These are phyloP conservation scores for Termitomyces sp. DNA, from an alignment of 768 basidiomycete species.

Conservation along the genomic window DNA sequence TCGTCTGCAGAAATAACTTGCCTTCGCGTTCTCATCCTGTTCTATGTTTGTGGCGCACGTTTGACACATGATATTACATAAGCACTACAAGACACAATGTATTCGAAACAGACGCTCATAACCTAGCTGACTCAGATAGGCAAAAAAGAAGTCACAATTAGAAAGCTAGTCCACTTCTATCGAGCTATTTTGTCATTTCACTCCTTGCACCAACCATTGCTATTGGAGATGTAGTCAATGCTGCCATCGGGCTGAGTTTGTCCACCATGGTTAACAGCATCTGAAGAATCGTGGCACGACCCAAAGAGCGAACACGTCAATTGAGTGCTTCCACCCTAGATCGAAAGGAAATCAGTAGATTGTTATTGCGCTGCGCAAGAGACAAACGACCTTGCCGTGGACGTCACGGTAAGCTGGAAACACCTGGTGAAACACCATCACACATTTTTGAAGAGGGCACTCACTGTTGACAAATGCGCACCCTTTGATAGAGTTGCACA, in stretches of 20 bases:
- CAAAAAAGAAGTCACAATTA: too few species aligned
- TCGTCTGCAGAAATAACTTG: background rate
- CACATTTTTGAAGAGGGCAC: conserved; percentile 9
- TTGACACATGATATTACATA: background rate
- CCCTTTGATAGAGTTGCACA: conserved; percentile 35
- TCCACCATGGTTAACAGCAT: conserved; percentile 37
- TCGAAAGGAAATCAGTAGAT: background rate
- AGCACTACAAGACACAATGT: background rate
- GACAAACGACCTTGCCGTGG: conserved; percentile 32
- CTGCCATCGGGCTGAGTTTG: conserved; percentile 38
- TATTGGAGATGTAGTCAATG: conserved; percentile 34
- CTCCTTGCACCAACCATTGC: conserved; percentile 37
- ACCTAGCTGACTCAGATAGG: background rate
- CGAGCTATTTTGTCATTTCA: background rate
- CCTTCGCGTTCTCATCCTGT: background rate
- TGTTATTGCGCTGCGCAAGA: conserved; percentile 5
- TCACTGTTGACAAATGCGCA: conserved; percentile 41
- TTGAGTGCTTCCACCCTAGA: conserved; percentile 34
- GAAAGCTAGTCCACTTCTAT: too few species aligned
- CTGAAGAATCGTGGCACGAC: conserved; percentile 28
- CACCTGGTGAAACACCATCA: background rate
- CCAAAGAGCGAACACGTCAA: conserved; percentile 40
- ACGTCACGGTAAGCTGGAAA: conserved; percentile 38
- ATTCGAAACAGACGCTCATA: background rate
- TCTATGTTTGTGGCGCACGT: background rate